Percentiles rank a stretch among this genome's conserved stretches.
Conservation (phyloP, 805 yeast genomes). For the Metschnikowia cerradonensis region DNA sequence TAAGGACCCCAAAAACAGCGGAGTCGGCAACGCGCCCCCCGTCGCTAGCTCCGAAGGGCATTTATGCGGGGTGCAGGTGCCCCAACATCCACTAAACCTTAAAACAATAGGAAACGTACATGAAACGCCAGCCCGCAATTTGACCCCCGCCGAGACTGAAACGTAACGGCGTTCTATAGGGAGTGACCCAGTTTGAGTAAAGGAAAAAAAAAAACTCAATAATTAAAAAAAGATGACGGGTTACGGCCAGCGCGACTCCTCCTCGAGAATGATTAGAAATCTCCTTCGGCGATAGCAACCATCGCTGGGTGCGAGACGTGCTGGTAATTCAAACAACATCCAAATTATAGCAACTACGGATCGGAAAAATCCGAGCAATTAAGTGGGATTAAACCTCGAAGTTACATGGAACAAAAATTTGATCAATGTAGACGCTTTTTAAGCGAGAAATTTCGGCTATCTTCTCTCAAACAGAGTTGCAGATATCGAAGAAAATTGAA, state of each 20-base stretch:
- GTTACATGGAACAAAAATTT: not conserved
- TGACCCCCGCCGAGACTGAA: not conserved
- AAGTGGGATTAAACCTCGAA: not conserved
- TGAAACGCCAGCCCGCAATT: not conserved
- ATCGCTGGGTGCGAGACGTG: not conserved
- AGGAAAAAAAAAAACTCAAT: not conserved
- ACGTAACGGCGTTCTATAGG: not conserved
- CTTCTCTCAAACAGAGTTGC: not conserved
- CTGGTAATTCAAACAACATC: not conserved
- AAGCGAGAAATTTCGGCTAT: not conserved
- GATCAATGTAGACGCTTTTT: not conserved
- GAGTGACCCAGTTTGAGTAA: not conserved
- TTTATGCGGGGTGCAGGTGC: not conserved
- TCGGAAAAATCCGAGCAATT: not conserved
- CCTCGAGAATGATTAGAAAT: not conserved
- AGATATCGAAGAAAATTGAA: not conserved
- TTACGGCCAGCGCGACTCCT: constrained; percentile 1
- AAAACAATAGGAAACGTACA: not conserved
- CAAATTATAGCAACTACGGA: too few relatives aligned
- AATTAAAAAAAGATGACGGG: not conserved
- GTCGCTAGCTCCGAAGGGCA: not conserved
- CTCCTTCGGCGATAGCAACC: not conserved
- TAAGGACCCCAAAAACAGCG: not conserved
- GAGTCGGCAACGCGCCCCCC: not conserved
- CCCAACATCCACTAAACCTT: not conserved